Conservation (phyloP, 805 yeast species). For the Kregervanrija pseudodelftensis region DNA sequence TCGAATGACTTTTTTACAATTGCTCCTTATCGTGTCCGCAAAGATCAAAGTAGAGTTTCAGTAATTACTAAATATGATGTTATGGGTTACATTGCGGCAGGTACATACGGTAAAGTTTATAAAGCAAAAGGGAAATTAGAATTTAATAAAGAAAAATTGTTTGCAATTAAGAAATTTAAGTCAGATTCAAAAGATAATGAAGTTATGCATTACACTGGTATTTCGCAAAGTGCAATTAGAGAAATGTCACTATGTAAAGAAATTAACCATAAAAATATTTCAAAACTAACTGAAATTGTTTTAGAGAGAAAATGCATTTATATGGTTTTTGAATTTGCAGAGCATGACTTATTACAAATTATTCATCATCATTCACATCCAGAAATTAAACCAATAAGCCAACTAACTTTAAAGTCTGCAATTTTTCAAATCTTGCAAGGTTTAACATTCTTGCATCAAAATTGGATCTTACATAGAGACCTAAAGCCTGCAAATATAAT, state of each 20-base stretch:
- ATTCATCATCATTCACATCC: constrained; percentile 94
- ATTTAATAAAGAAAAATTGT: constrained; percentile 31
- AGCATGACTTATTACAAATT: constrained; percentile 89
- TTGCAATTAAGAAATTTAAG: constrained; percentile 93
- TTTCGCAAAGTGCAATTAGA: constrained; percentile 91
- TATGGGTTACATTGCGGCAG: constrained; percentile 95
- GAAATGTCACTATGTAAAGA: constrained; percentile 96
- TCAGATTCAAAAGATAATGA: constrained; percentile 86
- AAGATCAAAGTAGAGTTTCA: constrained; percentile 58
- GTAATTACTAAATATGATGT: constrained; percentile 84
- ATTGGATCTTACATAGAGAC: constrained; percentile 95
- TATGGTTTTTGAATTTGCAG: constrained; percentile 95
- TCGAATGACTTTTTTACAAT: constrained; percentile 46
- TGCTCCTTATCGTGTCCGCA: constrained; percentile 53
- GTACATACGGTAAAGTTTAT: constrained; percentile 93
- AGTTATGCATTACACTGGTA: constrained; percentile 83
- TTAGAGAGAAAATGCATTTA: constrained; percentile 85
- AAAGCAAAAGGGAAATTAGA: constrained; percentile 57
- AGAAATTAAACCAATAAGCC: constrained; percentile 71
- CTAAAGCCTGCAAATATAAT: constrained; percentile 96
- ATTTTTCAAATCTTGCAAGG: constrained; percentile 93
- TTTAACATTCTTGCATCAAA: constrained; percentile 83
- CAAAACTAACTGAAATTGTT: constrained; percentile 73
- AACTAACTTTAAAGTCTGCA: constrained; percentile 70
- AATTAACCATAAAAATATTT: constrained; percentile 69